Evolutionary conservation across 169 alveolate species (phyloP).

Genomic region (Plasmodium vivax): DNA sequence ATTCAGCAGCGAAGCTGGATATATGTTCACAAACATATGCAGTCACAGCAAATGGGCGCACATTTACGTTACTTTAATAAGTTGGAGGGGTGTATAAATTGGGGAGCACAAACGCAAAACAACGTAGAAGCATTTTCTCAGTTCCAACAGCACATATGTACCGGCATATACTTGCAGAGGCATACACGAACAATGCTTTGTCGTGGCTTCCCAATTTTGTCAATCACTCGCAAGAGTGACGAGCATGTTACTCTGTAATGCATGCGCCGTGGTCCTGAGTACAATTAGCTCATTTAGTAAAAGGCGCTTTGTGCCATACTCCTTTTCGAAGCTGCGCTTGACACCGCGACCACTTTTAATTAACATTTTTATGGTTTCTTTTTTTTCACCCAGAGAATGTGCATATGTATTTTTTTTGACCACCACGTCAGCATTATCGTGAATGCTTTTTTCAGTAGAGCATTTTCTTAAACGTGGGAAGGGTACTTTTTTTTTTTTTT

Average conservation of each 20-base stretch:
- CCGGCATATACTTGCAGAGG: background rate
- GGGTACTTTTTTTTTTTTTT: background rate
- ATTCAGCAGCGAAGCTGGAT: background rate
- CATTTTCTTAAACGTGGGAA: background rate
- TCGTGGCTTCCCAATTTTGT: background rate
- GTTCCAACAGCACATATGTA: background rate
- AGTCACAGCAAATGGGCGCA: background rate
- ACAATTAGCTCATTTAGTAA: background rate
- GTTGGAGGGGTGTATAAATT: background rate
- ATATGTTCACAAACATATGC: background rate
- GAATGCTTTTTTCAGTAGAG: background rate
- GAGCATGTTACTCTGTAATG: background rate
- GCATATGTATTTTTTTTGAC: background rate
- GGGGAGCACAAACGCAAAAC: background rate
- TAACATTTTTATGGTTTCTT: background rate
- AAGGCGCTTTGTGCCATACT: background rate
- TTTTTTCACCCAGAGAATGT: background rate
- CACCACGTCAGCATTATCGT: background rate
- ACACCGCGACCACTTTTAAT: background rate
- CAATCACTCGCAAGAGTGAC: background rate
- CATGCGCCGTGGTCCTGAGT: background rate
- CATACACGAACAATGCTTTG: background rate
- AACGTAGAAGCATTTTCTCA: background rate
- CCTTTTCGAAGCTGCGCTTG: background rate
- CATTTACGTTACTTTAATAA: background rate